These are phyloP conservation scores for Homolaphlyctis polyrhiza DNA, from an alignment of 371 early-diverging fungal genomes.

Conservation along the genomic window DNA sequence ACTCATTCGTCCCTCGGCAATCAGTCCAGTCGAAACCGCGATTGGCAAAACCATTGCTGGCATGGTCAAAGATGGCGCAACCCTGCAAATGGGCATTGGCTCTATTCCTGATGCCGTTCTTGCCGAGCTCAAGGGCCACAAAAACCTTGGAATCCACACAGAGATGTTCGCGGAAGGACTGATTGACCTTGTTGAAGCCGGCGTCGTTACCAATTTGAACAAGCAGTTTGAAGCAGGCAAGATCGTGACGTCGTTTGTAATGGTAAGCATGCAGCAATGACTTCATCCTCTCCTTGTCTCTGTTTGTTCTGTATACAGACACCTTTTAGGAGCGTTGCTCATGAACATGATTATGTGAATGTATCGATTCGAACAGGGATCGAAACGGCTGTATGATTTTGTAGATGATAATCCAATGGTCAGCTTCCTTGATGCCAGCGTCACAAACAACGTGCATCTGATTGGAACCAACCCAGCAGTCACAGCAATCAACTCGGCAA, in stretches of 20 bases:
- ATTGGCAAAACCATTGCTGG: conserved; percentile 39
- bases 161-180: conserved; percentile 44
- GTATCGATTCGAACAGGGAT: conserved; percentile 9
- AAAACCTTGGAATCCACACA: conserved; percentile 45
- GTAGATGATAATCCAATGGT: conserved; percentile 43
- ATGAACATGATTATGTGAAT: not conserved
- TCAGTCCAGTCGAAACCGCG: conserved; percentile 21
- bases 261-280: conserved; percentile 11
- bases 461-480: conserved; percentile 39
- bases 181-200: conserved; percentile 35
- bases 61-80: conserved; percentile 40
- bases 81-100: conserved; percentile 47
- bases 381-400: conserved; percentile 30
- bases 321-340: no score
- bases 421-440: conserved; percentile 29
- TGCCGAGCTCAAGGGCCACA: conserved; percentile 27
- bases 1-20: not conserved
- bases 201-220: conserved; percentile 39
- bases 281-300: not conserved
- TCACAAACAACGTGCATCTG: conserved; percentile 37
- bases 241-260: conserved; percentile 37
- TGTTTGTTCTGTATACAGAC: not conserved
- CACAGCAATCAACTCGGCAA: conserved; percentile 42
- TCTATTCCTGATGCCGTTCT: conserved; percentile 46
- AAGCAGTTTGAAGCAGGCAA: conserved; percentile 32